Percentiles rank a stretch among this genome's conserved stretches.
Evolutionary conservation across 768 basidiomycete genomes (phyloP).

Genomic region (Stropharia rugosoannulata): DNA sequence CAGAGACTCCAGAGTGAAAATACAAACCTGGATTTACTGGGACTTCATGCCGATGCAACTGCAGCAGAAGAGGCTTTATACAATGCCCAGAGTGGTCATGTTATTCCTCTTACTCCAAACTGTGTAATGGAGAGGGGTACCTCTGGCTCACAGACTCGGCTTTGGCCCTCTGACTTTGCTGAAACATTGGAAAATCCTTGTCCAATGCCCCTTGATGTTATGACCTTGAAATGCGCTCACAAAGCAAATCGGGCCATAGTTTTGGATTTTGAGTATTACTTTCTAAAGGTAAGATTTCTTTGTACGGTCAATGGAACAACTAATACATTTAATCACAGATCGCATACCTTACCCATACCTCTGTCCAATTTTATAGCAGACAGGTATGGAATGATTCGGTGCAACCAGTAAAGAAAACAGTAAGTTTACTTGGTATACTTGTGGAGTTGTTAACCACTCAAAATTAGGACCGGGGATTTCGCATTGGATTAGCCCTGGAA

Average conservation of each 20-base stretch:
- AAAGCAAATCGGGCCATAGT: background rate
- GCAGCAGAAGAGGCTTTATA: background rate
- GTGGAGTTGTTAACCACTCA: background rate
- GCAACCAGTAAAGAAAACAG: background rate
- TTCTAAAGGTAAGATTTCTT: slow-evolving; percentile 2
- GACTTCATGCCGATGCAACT: background rate
- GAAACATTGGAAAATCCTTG: background rate
- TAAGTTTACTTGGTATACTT: background rate
- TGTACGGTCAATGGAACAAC: no score
- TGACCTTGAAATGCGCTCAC: background rate
- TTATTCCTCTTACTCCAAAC: background rate
- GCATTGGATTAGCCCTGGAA: slow-evolving; percentile 18
- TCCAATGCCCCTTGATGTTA: background rate
- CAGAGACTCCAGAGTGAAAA: background rate
- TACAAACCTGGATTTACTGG: background rate
- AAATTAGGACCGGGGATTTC: slow-evolving; percentile 4
- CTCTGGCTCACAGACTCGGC: background rate
- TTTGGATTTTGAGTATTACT: slow-evolving; percentile 1
- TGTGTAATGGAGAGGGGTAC: background rate
- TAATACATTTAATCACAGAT: slow-evolving; percentile 1
- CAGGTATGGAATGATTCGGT: background rate
- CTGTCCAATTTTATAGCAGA: slow-evolving; percentile 4
- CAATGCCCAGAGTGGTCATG: background rate
- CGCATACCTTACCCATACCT: slow-evolving; percentile 8
- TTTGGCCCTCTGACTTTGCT: background rate